Evolutionary conservation across 306 rosid species (phyloP), one percentile per base, ranked within the genome.

Genomic region (Lathyrus aphaca): DNA sequence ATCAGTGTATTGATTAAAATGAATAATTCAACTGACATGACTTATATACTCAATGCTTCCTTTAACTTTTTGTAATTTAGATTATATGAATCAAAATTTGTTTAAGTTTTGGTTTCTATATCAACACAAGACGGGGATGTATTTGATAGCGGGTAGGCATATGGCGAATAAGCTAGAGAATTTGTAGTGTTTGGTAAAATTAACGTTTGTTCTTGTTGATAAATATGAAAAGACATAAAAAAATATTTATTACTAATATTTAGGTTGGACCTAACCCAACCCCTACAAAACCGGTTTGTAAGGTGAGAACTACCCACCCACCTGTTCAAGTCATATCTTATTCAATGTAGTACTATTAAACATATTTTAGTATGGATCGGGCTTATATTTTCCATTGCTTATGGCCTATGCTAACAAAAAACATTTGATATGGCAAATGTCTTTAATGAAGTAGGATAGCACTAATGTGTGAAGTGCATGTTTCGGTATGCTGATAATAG

Each of bases 371-470:
- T 14, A 13, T 0, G 37, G 40, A 11, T 61, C 46, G 45, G 35
- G 68, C 54, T 58, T 68, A 74, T 44, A 69, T 77, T 69, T 8
- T n/a, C 12, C 60, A 57, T 48, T 68, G 12, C 62, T 19, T 63
- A 17, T 29, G 9, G 19, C 35, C 10, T 73, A 46, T 40, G 69
- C 30, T 77, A 25, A 6, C 37, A 8, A 32, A 1, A 32, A 32
- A 32, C 37, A 32, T 32, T 32, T 32, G 37, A 32, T 32, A 32
- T 32, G 37, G 37, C 37, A 32, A 32, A 32, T 8, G 37, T 77
- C 25, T 58, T 53, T 9, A 42, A 66, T 71, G 64, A 72, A 72
- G 19, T 67, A 44, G 14, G 17, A 62, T 3, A 29, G 11, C 43
- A 59, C 15, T 19, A 15, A 68, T 66, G 16, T 51, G 45, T 35